phyloP scores from a whole-genome alignment of 768 basidiomycete genomes.

The Strobilomyces dryophilus region DNA sequence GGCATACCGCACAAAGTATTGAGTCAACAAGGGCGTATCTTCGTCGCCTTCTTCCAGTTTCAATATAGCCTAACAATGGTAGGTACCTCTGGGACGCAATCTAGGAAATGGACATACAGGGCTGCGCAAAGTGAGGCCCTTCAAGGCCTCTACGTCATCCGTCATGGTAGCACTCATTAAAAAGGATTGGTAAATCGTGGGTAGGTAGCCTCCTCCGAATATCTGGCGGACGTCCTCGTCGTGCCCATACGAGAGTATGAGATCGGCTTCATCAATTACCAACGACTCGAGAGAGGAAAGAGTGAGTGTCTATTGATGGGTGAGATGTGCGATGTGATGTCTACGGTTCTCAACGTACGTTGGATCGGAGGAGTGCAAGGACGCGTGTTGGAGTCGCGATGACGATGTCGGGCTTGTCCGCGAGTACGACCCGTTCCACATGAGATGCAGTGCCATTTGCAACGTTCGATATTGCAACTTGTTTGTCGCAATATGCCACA shows the following conservation, averaged over 20 bases:
- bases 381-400: constrained; percentile 75
- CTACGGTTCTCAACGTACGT: constrained; percentile 37
- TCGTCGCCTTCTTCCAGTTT: constrained; percentile 87
- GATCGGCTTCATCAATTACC: constrained; percentile 96
- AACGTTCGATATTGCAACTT: constrained; percentile 69
- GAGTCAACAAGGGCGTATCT: constrained; percentile 73
- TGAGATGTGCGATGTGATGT: not conserved
- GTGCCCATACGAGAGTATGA: constrained; percentile 95
- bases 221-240: constrained; percentile 81
- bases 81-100: not conserved
- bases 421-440: constrained; percentile 61
- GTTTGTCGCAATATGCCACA: constrained; percentile 74
- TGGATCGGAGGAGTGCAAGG: constrained; percentile 64
- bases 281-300: constrained; percentile 73
- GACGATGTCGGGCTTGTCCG: constrained; percentile 76
- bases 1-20: constrained; percentile 74
- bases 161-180: constrained; percentile 98
- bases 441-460: constrained; percentile 68
- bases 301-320: constrained; percentile 50
- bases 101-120: constrained; percentile 53
- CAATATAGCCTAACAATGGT: constrained; percentile 62
- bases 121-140: constrained; percentile 81
- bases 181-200: constrained; percentile 85
- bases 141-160: constrained; percentile 88
- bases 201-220: constrained; percentile 65